Conservation (phyloP, 768 basidiomycete genomes). For the Boletellus ananas region DNA sequence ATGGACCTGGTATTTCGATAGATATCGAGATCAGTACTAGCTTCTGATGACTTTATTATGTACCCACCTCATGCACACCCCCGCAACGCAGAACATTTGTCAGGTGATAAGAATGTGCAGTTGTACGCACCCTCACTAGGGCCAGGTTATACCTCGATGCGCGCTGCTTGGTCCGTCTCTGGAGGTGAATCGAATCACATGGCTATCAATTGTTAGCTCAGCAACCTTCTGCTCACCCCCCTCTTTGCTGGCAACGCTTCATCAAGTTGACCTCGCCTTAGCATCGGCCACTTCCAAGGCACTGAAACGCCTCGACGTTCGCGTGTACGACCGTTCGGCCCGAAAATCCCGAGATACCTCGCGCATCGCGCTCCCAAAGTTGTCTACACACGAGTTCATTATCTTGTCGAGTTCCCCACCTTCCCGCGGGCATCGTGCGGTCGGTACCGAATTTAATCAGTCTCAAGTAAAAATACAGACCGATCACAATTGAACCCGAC, state of each 20-base stretch:
- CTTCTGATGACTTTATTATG: too few species aligned
- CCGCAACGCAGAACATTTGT: slow-evolving; percentile 5
- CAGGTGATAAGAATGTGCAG: slow-evolving; percentile 11
- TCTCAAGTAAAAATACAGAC: slow-evolving; percentile 11
- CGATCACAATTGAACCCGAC: slow-evolving; percentile 10
- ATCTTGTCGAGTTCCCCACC: slow-evolving; percentile 14
- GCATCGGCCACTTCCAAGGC: slow-evolving; percentile 15
- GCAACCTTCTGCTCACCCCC: slow-evolving; percentile 2
- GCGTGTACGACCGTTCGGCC: slow-evolving; percentile 4
- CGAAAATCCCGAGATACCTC: background rate
- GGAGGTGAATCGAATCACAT: slow-evolving; percentile 5
- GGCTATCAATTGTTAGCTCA: slow-evolving; percentile 8
- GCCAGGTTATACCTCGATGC: background rate
- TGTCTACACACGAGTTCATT: background rate
- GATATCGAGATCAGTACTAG: too few species aligned
- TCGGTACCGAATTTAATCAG: slow-evolving; percentile 5
- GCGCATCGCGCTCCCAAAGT: too few species aligned
- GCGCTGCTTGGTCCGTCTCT: slow-evolving; percentile 12
- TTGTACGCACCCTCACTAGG: slow-evolving; percentile 2
- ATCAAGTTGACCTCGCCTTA: slow-evolving; percentile 10
- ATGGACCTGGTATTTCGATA: too few species aligned
- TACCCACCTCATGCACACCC: slow-evolving; percentile 2
- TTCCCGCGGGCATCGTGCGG: slow-evolving; percentile 9
- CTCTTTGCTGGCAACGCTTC: slow-evolving; percentile 13
- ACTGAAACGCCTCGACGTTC: slow-evolving; percentile 1